Evolutionary conservation across 192 early-diverging fungal genomes (phyloP).

Genomic region (Physocladia obscura): DNA sequence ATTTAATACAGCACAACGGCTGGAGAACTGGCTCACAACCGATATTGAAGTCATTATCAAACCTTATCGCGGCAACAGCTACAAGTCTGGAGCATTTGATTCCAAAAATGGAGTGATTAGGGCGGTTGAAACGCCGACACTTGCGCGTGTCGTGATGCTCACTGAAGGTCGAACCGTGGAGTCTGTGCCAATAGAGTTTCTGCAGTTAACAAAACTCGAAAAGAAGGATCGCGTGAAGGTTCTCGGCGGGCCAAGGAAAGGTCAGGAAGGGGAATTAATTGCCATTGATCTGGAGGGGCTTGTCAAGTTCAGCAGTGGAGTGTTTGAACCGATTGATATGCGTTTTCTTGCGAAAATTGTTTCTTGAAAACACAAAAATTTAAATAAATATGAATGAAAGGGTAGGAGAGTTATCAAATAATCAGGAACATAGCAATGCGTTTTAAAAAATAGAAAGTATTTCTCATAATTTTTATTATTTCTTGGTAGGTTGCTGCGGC

Average conservation of each 20-base stretch:
- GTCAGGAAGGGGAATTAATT: conserved; percentile 33
- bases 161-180: background rate
- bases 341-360: background rate
- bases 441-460: too few species aligned
- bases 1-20: conserved; percentile 6
- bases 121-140: conserved; percentile 2
- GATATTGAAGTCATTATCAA: conserved; percentile 34
- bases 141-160: conserved; percentile 13
- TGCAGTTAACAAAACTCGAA: conserved; percentile 27
- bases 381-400: too few species aligned
- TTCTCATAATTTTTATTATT: too few species aligned
- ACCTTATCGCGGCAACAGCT: background rate
- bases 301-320: conserved; percentile 34
- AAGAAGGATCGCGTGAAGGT: conserved; percentile 38
- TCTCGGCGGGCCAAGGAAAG: conserved; percentile 17
- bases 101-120: conserved; percentile 23
- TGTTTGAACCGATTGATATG: conserved; percentile 21
- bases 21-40: conserved; percentile 23
- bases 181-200: conserved; percentile 14
- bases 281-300: conserved; percentile 42
- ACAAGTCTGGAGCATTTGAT: conserved; percentile 22
- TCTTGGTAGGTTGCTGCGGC: too few species aligned
- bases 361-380: too few species aligned
- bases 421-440: too few species aligned
- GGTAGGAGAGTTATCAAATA: too few species aligned